Percentiles rank a stretch among this genome's conserved stretches.
These are phyloP conservation scores for Polytrichum formosum DNA, from an alignment of 225 moss, liverwort and hornwort species.

Conservation along the genomic window DNA sequence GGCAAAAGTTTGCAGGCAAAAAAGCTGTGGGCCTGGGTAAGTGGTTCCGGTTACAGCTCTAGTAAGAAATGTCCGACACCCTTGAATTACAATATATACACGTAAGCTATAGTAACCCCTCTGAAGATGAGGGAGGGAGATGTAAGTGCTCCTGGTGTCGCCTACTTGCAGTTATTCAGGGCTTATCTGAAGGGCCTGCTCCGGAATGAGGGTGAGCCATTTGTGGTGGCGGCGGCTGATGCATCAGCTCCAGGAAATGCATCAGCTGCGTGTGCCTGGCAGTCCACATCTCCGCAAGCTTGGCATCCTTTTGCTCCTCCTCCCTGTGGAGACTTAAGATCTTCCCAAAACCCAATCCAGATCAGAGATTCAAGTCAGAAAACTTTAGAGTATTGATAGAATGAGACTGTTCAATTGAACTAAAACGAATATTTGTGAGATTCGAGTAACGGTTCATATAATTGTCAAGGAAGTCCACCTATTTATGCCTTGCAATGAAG, in stretches of 20 bases:
- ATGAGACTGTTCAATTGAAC: no score
- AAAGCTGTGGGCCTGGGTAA: background rate
- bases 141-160: slow-evolving; percentile 2
- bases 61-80: slow-evolving; percentile 4
- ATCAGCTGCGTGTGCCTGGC: slow-evolving; percentile 9
- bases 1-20: background rate
- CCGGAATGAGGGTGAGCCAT: slow-evolving; percentile 4
- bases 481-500: no score
- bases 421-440: no score
- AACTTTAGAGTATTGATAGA: no score
- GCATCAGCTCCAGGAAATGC: slow-evolving; percentile 7
- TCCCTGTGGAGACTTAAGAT: slow-evolving; percentile 17
- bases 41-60: slow-evolving; percentile 17
- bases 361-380: no score
- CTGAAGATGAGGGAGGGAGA: background rate
- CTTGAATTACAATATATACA: slow-evolving; percentile 1
- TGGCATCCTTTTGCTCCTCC: slow-evolving; percentile 16
- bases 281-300: slow-evolving; percentile 16
- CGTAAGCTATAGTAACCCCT: background rate
- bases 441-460: no score
- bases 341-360: slow-evolving; percentile 3
- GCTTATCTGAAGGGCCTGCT: slow-evolving; percentile 9
- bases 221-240: slow-evolving; percentile 3
- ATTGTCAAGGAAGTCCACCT: no score
- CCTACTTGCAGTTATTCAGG: slow-evolving; percentile 3